Evolutionary conservation across 1,139 yeast genomes (phyloP), one percentile per base, ranked within the genome.

Genomic region (Geotrichum carabidarum): DNA sequence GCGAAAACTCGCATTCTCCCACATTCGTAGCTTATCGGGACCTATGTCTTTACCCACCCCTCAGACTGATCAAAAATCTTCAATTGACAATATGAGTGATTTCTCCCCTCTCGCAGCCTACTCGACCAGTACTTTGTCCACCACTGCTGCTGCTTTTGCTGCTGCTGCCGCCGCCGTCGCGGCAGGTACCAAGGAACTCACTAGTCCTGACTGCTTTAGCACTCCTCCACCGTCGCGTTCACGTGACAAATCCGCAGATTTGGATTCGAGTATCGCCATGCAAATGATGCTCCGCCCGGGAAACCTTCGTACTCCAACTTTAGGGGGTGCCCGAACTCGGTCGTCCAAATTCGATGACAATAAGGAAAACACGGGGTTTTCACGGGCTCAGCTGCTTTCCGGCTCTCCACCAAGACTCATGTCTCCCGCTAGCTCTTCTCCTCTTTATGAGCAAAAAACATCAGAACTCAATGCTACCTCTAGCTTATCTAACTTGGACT

Each of bases 161-260:
- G 55, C 51, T 4, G 41, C 47, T 9, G 55, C 55, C 9, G 55
- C 51, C 18, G 55, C 55, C 15, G 52, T 44, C 8, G 55, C 51
- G 12, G 55, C 48, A 14, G 55, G 48, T 34, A 14, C 47, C 4
- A 32, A 18, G 22, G 17, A 7, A 7, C 4, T 11, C 30, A 31
- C 47, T 32, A 17, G 34, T 18, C 47, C 47, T 4, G 47, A 44
- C 47, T 35, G 48, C 27, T 45, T 45, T 17, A 45, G 35, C 27
- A 45, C 48, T 8, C 48, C 48, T 45, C 48, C 48, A 14, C 48
- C 48, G 34, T 45, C 48, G 22, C 48, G 48, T 17, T 45, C 48
- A 30, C 48, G 48, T 31, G 42, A 45, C 41, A 44, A 44, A 27
- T 15, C 47, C 22, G 30, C 30, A 1, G 32, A 44, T 11, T 36